Evolutionary conservation across 768 basidiomycete species (phyloP).

Genomic region (Coprinopsis strossmayeri): DNA sequence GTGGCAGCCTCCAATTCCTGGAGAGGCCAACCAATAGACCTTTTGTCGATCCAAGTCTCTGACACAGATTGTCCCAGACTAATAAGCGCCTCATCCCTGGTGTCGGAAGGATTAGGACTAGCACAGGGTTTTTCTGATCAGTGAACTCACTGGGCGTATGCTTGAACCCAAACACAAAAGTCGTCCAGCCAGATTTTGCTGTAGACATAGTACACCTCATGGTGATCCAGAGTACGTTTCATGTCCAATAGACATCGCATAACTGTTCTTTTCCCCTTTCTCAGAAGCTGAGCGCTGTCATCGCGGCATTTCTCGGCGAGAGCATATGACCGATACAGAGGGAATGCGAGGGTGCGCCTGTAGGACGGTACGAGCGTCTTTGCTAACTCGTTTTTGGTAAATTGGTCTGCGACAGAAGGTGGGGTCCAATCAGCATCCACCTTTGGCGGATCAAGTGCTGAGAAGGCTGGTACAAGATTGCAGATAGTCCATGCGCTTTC

Average conservation of each 20-base stretch:
- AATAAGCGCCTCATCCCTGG: conserved; percentile 53
- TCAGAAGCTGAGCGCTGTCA: conserved; percentile 56
- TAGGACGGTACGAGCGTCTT: conserved; percentile 57
- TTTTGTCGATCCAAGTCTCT: conserved; percentile 41
- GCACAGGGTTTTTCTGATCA: background rate
- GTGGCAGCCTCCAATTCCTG: conserved; percentile 58
- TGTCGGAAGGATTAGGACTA: conserved; percentile 4
- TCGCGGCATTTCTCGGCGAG: conserved; percentile 61
- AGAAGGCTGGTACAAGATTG: conserved; percentile 66
- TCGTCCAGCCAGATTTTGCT: conserved; percentile 85
- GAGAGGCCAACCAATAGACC: conserved; percentile 62
- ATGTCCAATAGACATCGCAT: conserved; percentile 64
- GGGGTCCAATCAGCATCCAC: conserved; percentile 12
- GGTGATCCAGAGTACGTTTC: conserved; percentile 70
- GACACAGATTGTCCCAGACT: conserved; percentile 38
- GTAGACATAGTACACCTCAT: conserved; percentile 86
- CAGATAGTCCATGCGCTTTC: conserved; percentile 88
- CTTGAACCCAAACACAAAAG: conserved; percentile 76
- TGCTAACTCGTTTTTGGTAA: conserved; percentile 40
- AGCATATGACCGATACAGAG: conserved; percentile 72
- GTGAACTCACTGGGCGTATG: conserved; percentile 54
- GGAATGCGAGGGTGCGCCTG: conserved; percentile 69
- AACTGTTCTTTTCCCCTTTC: conserved; percentile 54
- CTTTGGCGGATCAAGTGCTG: conserved; percentile 62
- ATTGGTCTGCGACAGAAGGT: conserved; percentile 12